Base-by-base conservation (phyloP, 2,329 filamentous ascomycete genomes). In the Fonsecaea nubica region DNA sequence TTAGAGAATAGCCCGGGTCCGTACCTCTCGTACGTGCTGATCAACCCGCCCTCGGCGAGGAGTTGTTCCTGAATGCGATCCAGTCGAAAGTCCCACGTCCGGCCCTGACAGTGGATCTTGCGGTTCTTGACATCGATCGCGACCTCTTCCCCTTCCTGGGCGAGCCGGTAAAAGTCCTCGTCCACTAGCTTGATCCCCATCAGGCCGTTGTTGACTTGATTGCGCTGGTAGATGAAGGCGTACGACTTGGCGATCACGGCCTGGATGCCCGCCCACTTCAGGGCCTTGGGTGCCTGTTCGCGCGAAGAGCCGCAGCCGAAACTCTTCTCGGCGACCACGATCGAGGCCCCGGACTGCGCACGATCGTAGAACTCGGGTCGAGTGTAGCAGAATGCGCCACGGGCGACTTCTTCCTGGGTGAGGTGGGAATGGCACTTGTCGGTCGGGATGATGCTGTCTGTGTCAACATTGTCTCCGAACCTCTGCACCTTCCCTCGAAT, bases 361-460 rank as follows among this genome's bases (percentile, higher is more conserved):
- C 55, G 62, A 15, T 64, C 56, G 18, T 64, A 64, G 6, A 64
- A 64, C 4, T 64, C 62, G 3, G 62, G 62, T 25, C 62, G 45
- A 38, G 56, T 64, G 36, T 64, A 64, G 48, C 62, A 64, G 32
- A 64, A 64, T 36, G 62, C 45, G 48, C 62, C 62, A 33, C 62
- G 62, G 35, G 62, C 62, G 32, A 64, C 62, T 25, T 64, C 62
- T n/a, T 64, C 62, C 10, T 30, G 62, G 6, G 62, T 59, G 15
- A 64, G 55, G 30, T 64, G 62, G 15, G 62, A 59, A 59, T 64
- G 62, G 32, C 62, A 64, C 25, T 64, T 64, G 45, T 64, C 62
- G 5, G 62, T 64, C n/a, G 62, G 62, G 18, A 64, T 64, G 56
- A 64, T 64, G n/a, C 62, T 64, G 33, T 64, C 62, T 8, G 62